phyloP scores from a whole-genome alignment of 495 filamentous ascomycete genomes.

The Lasiosphaeria ovina region DNA sequence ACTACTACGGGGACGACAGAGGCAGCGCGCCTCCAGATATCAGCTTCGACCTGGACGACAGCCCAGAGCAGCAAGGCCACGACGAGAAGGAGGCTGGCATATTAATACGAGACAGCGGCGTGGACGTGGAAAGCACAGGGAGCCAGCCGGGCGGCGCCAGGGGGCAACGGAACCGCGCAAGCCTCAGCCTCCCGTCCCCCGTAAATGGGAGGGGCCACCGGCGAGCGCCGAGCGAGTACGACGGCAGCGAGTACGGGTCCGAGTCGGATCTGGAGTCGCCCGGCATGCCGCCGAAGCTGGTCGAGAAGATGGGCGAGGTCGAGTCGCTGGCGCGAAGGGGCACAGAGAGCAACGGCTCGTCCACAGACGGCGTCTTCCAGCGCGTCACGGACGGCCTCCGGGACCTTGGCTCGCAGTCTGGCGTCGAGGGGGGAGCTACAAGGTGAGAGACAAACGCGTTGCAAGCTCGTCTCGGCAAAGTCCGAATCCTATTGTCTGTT shows the following conservation, averaged over 20 bases:
- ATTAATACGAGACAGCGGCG: conserved; percentile 39
- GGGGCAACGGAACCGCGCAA: conserved; percentile 23
- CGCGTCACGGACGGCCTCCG: conserved; percentile 70
- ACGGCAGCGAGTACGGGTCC: conserved; percentile 61
- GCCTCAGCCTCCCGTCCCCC: conserved; percentile 39
- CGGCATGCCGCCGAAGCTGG: conserved; percentile 69
- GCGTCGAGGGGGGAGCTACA: conserved; percentile 75
- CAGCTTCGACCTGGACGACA: conserved; percentile 25
- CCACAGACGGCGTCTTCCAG: conserved; percentile 65
- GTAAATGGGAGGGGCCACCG: conserved; percentile 34
- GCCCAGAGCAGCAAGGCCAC: conserved; percentile 12
- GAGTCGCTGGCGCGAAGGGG: conserved; percentile 72
- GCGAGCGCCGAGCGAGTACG: conserved; percentile 52
- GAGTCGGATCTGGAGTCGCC: conserved; percentile 72
- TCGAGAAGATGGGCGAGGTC: conserved; percentile 73
- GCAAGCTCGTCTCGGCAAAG: conserved; percentile 16
- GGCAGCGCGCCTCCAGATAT: conserved; percentile 34
- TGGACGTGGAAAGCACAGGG: conserved; percentile 40
- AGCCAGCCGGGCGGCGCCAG: conserved; percentile 15
- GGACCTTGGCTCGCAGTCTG: conserved; percentile 77
- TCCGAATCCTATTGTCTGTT: conserved; percentile 10
- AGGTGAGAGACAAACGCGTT: conserved; percentile 45
- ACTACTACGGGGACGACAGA: conserved; percentile 55
- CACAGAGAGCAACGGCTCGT: conserved; percentile 66
- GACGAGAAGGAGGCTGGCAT: conserved; percentile 10